A percentile compares a stretch with the other conserved stretches of the same genome.
Evolutionary conservation across 345 rosid species (phyloP).

Genomic region (Eucalyptus grandis): DNA sequence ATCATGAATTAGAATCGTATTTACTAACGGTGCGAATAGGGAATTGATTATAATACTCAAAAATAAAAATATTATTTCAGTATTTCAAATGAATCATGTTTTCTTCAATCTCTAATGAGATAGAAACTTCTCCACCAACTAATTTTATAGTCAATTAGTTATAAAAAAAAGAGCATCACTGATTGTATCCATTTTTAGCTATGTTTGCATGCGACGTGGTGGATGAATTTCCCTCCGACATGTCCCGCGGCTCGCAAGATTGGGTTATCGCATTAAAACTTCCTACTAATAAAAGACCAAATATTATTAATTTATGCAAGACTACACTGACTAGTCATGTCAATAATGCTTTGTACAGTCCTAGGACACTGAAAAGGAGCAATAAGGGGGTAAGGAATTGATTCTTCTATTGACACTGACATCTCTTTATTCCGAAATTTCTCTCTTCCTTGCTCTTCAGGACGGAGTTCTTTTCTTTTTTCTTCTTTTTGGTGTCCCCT

Average conservation of each 20-base stretch:
- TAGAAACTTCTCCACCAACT: background rate
- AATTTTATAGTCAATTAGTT: background rate
- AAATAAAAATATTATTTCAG: background rate
- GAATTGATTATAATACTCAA: background rate
- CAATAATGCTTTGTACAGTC: background rate
- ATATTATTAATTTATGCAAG: background rate
- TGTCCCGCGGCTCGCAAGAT: background rate
- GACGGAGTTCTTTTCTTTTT: background rate
- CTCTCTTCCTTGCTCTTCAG: background rate
- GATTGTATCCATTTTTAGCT: background rate
- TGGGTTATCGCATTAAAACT: background rate
- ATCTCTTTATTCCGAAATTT: background rate
- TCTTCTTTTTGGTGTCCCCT: background rate
- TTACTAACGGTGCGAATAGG: rapidly evolving
- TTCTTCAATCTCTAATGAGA: background rate
- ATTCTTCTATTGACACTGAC: background rate
- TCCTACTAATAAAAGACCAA: background rate
- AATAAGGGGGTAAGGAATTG: background rate
- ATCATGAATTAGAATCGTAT: background rate
- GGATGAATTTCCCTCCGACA: background rate
- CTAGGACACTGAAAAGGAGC: background rate
- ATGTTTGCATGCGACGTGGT: background rate
- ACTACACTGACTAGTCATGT: background rate
- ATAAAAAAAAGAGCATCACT: background rate
- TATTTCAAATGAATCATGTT: background rate